Conservation (phyloP, 2,329 filamentous ascomycete species). For the Neocatenulostroma microsporum region DNA sequence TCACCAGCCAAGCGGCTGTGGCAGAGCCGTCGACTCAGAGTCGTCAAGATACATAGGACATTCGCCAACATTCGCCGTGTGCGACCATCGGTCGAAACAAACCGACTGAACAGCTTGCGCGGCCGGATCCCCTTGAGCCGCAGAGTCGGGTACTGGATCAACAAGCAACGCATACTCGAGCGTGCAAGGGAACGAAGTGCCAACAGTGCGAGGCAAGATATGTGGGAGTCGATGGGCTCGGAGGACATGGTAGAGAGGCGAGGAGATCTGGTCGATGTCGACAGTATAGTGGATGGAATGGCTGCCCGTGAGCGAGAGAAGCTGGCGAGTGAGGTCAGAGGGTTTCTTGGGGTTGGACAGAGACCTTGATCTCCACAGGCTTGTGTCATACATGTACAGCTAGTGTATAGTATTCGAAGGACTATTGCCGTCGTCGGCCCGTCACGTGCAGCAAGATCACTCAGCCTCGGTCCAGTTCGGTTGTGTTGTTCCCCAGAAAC, state of each 20-base stretch:
- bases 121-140: too few relatives aligned
- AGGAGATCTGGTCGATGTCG: not conserved
- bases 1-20: too few relatives aligned
- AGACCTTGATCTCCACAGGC: not conserved
- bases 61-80: too few relatives aligned
- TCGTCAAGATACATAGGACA: too few relatives aligned
- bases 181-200: too few relatives aligned
- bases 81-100: too few relatives aligned
- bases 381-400: not conserved
- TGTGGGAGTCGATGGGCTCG: not conserved
- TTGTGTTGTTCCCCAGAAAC: constrained; percentile 1
- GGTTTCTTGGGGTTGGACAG: not conserved
- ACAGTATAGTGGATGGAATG: not conserved
- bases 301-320: not conserved
- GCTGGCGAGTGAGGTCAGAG: not conserved
- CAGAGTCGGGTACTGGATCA: too few relatives aligned
- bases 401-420: too few relatives aligned
- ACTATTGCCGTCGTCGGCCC: too few relatives aligned
- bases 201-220: not conserved
- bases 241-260: not conserved
- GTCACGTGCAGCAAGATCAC: constrained; percentile 1
- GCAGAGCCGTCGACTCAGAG: too few relatives aligned
- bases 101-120: too few relatives aligned
- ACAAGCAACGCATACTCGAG: too few relatives aligned
- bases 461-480: constrained; percentile 3